Evolutionary conservation across 2,329 filamentous ascomycete species (phyloP).

Genomic region (Aspergillus fijiensis): DNA sequence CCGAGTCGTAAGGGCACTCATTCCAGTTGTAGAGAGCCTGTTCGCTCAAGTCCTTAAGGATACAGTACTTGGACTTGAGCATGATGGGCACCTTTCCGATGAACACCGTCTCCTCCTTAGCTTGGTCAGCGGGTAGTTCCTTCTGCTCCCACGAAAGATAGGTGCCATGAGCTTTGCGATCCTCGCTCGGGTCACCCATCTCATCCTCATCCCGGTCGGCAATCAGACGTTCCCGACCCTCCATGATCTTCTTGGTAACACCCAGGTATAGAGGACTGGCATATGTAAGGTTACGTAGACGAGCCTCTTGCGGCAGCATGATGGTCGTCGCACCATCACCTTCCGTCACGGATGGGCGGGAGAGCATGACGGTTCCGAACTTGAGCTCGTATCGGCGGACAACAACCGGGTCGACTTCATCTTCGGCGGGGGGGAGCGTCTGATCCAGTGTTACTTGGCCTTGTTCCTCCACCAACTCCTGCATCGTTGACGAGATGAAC

Average conservation of each 20-base stretch:
- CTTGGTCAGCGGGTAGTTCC: slow-evolving; percentile 48
- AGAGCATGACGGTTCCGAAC: slow-evolving; percentile 86
- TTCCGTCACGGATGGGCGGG: slow-evolving; percentile 87
- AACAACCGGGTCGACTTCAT: slow-evolving; percentile 73
- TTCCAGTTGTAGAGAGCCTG: slow-evolving; percentile 87
- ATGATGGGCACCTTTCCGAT: slow-evolving; percentile 96
- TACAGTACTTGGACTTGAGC: slow-evolving; percentile 96
- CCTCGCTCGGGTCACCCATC: slow-evolving; percentile 53
- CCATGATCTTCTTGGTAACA: slow-evolving; percentile 79
- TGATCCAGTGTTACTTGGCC: slow-evolving; percentile 90
- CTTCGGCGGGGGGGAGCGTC: slow-evolving; percentile 72
- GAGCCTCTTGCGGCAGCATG: slow-evolving; percentile 90
- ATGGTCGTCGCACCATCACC: slow-evolving; percentile 84
- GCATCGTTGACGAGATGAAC: slow-evolving; percentile 90
- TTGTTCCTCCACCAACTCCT: slow-evolving; percentile 91
- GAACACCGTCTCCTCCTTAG: slow-evolving; percentile 73
- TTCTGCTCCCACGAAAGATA: slow-evolving; percentile 52
- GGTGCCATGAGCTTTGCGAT: slow-evolving; percentile 46
- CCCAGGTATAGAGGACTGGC: slow-evolving; percentile 86
- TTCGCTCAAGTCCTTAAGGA: slow-evolving; percentile 78
- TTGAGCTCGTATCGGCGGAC: slow-evolving; percentile 93
- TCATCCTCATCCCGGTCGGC: slow-evolving; percentile 65
- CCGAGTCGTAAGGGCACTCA: slow-evolving; percentile 97
- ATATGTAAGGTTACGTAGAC: slow-evolving; percentile 93
- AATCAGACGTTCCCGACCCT: slow-evolving; percentile 74